Evolutionary conservation across 1,284 basidiomycete species (phyloP).

Genomic region (Lentinula novae-zelandiae): DNA sequence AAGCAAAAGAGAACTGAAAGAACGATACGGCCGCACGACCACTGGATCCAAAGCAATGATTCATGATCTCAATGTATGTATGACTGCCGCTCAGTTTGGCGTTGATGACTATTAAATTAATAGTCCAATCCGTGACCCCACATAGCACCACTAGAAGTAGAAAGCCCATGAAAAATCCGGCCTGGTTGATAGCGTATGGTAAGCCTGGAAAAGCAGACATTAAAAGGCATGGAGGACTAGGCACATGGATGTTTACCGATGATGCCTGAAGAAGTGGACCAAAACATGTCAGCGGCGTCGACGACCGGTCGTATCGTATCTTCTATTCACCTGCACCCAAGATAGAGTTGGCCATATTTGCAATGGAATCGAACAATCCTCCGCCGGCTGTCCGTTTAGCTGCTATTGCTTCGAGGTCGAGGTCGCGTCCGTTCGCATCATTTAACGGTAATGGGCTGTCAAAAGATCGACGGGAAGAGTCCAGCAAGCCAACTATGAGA

Average conservation of each 20-base stretch:
- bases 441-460: constrained; percentile 51
- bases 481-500: constrained; percentile 71
- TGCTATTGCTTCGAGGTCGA: constrained; percentile 66
- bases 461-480: constrained; percentile 54
- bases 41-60: constrained; percentile 87
- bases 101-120: constrained; percentile 91
- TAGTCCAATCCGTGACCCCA: constrained; percentile 95
- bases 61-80: constrained; percentile 97
- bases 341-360: constrained; percentile 97
- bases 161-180: constrained; percentile 88
- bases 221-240: constrained; percentile 5
- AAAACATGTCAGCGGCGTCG: constrained; percentile 13
- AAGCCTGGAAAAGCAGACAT: constrained; percentile 50
- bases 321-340: constrained; percentile 77
- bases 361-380: constrained; percentile 78
- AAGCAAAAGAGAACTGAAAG: constrained; percentile 97
- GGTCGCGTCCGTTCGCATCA: constrained; percentile 32
- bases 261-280: constrained; percentile 50
- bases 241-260: constrained; percentile 56
- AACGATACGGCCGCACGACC: constrained; percentile 92
- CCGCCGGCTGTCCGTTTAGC: constrained; percentile 71
- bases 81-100: constrained; percentile 92
- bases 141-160: constrained; percentile 80
- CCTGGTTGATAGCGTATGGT: constrained; percentile 90
- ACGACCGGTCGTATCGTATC: neutral